Base-by-base conservation (phyloP, 495 filamentous ascomycete species). In the Trichoderma gamsii region DNA sequence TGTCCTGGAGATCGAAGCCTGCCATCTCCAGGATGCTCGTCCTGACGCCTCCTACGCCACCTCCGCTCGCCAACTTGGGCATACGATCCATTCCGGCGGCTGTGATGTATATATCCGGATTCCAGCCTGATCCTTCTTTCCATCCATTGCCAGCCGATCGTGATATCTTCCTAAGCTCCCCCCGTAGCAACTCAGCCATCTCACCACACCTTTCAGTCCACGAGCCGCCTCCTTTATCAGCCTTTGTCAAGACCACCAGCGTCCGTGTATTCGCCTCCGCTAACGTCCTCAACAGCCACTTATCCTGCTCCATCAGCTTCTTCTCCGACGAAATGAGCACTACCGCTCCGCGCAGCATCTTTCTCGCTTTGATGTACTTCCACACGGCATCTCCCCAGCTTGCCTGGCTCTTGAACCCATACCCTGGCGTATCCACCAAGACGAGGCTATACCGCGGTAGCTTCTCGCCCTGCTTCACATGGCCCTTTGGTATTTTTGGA, bases 401-500 rank as follows among this genome's bases (percentile, higher is more conserved):
- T 51, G 82, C 75, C 59, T 86, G 79, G 73, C 89, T 91, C 6
- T 86, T 90, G 66, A 89, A 82, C 5, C 96, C 95, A 73, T 99
- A 99, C 2, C 95, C 96, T 8, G 95, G 96, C 92, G 96, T 94
- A 77, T 99, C 96, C 44, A 97, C 79, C 13, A 95, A 72, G 9
- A 87, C 80, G 64, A 96, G 73, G 15, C 85, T 81, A 66, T 89
- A 84, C 66, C 81, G 80, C 23, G 79, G 76, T 12, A 83, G 81
- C 59, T 74, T 68, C 71, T 88, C 83, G 49, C 79, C 77, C 35
- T 44, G 71, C 12, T 71, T 41, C 52, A 67, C 67, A 27, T 71
- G 73, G 13, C 74, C 79, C 13, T 44, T 61, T 15, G 64, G 66
- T 41, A 51, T 38, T 46, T 46, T 38, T n/a, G 67, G 69, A 63